Evolutionary conservation across 2,329 filamentous ascomycete genomes (phyloP), one percentile per base, ranked within the genome.

Genomic region (Simplicillium aogashimaense): DNA sequence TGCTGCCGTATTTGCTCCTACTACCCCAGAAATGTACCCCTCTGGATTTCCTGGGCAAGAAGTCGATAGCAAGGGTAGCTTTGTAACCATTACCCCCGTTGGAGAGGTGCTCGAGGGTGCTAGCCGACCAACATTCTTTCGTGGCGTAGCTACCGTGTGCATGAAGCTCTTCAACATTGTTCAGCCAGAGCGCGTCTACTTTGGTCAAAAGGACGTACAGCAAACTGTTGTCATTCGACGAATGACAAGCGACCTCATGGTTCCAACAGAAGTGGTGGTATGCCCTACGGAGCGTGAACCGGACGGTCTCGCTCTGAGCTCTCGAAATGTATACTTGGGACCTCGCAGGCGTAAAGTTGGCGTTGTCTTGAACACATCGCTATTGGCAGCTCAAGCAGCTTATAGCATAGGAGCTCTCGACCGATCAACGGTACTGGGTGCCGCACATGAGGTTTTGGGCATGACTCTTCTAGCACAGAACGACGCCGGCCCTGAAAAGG

Each of bases 131-230:
- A 94, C 94, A 34, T 98, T 98, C 63, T 98, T 98, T 65, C 76
- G 92, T 37, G 92, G 92, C 31, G 92, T 98, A 29, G 89, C 92
- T 15, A 98, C 92, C 2, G 83, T 98, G 2, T 95, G 89, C 66
- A 92, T 90, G 76, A 98, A 92, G 59, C 60, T 68, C 17, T 67
- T 68, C 56, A 67, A 66, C 47, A 58, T 65, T 15, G 61, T 67
- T 14, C 65, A 66, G 52, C 80, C 84, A 1, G 81, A 87, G 43
- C 69, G 74, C 4, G 83, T 84, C 15, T 89, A 95, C 64, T 95
- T 98, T 66, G 92, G 92, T 4, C 92, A 97, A 61, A 98, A 98
- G 65, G 92, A 98, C 59, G 79, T 95, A 15, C 92, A 98, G 67
- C 92, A 98, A 64, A 94, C 88, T 0, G 85, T 94, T 14, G 76